These are phyloP conservation scores for Globisporangium spiculum DNA, from an alignment of 352 stramenopile genomes.

Conservation along the genomic window DNA sequence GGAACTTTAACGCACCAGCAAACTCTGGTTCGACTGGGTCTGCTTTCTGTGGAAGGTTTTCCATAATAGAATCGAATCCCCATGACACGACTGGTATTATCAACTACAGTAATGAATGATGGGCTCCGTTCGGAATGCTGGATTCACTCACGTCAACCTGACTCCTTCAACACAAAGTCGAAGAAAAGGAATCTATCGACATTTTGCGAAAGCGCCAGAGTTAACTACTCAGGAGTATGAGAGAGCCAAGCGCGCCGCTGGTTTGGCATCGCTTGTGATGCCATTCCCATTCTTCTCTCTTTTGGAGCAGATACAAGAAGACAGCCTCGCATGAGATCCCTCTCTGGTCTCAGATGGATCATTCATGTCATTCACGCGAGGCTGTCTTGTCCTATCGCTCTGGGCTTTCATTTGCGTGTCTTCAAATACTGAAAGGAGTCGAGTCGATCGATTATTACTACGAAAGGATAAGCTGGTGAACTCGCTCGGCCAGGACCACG, in stretches of 20 bases:
- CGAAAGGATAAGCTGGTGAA: background rate
- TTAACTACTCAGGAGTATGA: too few relatives aligned
- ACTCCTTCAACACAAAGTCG: background rate
- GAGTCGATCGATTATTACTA: background rate
- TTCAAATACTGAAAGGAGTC: background rate
- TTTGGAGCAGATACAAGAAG: background rate
- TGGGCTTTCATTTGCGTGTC: background rate
- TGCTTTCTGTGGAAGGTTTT: constrained; percentile 5
- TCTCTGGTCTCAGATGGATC: background rate
- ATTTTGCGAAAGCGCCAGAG: too few relatives aligned
- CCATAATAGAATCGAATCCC: background rate
- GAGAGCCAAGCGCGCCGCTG: background rate
- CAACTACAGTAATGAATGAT: background rate
- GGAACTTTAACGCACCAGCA: background rate
- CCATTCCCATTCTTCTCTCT: background rate
- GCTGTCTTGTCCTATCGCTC: background rate
- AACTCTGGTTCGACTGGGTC: background rate
- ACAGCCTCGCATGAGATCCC: background rate
- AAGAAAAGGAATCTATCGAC: background rate
- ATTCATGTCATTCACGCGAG: background rate
- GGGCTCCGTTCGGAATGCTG: background rate
- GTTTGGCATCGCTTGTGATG: background rate
- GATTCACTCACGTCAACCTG: background rate
- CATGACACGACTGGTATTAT: too few relatives aligned
- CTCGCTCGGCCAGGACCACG: background rate